These are phyloP conservation scores for Chaetomium fimeti DNA, from an alignment of 495 filamentous ascomycete species.

Conservation along the genomic window DNA sequence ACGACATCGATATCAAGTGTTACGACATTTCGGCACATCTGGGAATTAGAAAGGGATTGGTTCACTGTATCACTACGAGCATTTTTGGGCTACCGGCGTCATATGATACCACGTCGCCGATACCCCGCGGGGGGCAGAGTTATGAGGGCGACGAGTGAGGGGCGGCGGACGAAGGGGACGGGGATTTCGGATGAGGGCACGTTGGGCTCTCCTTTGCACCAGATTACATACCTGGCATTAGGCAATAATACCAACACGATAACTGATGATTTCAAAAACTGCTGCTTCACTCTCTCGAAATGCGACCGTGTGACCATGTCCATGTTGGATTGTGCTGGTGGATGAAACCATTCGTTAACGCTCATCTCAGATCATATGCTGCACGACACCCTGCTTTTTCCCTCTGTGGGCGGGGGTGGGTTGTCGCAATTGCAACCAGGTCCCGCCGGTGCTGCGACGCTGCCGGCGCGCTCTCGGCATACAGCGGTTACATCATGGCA, in stretches of 20 bases:
- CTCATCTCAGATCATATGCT: slow-evolving; percentile 7
- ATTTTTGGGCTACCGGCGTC: slow-evolving; percentile 30
- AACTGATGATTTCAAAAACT: neutral
- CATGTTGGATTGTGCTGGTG: neutral
- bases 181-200: slow-evolving; percentile 9
- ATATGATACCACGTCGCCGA: slow-evolving; percentile 31
- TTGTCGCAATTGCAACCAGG: slow-evolving; percentile 7
- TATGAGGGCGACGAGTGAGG: slow-evolving; percentile 18
- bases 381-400: slow-evolving; percentile 1
- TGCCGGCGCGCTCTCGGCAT: slow-evolving; percentile 15
- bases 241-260: slow-evolving; percentile 19
- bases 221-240: slow-evolving; percentile 4
- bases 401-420: neutral
- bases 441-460: slow-evolving; percentile 10
- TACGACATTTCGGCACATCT: slow-evolving; percentile 22
- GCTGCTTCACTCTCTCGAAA: neutral
- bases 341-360: neutral
- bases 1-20: slow-evolving; percentile 28
- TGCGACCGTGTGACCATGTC: slow-evolving; percentile 12
- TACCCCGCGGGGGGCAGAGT: slow-evolving; percentile 24
- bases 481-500: slow-evolving; percentile 9
- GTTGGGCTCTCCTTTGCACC: slow-evolving; percentile 19
- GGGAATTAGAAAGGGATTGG: slow-evolving; percentile 26
- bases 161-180: neutral
- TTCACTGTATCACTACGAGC: slow-evolving; percentile 30